phyloP scores from a whole-genome alignment of 192 early-diverging fungal genomes.

The Umbelopsis sp. region DNA sequence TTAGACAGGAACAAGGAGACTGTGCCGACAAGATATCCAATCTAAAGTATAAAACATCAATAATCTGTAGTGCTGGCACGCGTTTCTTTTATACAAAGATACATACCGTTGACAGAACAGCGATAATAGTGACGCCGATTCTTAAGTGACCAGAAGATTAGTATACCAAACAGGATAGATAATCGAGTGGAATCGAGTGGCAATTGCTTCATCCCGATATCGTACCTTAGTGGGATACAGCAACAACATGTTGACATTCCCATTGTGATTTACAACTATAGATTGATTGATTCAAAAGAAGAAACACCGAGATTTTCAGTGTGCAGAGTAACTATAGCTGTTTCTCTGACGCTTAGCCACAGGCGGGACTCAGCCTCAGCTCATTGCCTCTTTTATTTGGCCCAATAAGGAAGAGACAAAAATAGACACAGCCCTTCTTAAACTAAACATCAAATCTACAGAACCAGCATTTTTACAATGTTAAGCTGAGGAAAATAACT shows the following conservation, averaged over 20 bases:
- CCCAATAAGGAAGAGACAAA: slow-evolving; percentile 7
- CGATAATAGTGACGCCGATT: slow-evolving; percentile 15
- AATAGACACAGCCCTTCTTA: not conserved
- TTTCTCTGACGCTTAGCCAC: slow-evolving; percentile 2
- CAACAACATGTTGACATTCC: slow-evolving; percentile 21
- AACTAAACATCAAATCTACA: not conserved
- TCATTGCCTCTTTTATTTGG: not conserved
- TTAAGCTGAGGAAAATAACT: not conserved
- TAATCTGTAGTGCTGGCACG: not conserved
- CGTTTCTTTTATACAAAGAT: not conserved
- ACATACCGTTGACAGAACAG: slow-evolving; percentile 5
- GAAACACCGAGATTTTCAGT: not conserved
- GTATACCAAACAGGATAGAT: too few species aligned
- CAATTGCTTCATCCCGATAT: not conserved
- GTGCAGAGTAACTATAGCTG: not conserved
- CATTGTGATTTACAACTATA: not conserved
- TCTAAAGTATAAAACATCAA: not conserved
- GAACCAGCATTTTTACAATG: not conserved
- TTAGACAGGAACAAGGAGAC: not conserved
- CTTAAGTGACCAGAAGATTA: not conserved
- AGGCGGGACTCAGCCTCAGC: slow-evolving; percentile 13
- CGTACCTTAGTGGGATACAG: slow-evolving; percentile 8
- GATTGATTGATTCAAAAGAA: not conserved
- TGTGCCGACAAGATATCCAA: not conserved
- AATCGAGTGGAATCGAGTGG: too few species aligned